These are phyloP conservation scores for Globisporangium nunn DNA, from an alignment of 352 stramenopile genomes.

Conservation along the genomic window DNA sequence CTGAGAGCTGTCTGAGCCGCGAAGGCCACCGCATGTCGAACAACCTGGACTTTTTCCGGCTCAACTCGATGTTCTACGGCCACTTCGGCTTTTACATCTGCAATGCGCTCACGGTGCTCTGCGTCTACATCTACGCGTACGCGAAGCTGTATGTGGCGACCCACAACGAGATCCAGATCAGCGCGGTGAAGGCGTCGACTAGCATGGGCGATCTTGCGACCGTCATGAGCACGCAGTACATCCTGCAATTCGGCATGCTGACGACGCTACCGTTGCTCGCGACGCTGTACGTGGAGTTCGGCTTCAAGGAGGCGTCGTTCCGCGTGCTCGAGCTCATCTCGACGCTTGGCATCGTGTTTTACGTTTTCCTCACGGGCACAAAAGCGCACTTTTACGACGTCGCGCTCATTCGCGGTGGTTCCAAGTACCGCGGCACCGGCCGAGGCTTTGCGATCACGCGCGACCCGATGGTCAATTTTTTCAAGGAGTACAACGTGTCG, in stretches of 20 bases:
- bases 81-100: conserved; percentile 89
- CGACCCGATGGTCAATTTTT: conserved; percentile 85
- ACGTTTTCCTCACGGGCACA: conserved; percentile 84
- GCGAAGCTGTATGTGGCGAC: conserved; percentile 81
- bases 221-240: conserved; percentile 82
- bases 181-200: conserved; percentile 63
- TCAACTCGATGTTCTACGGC: conserved; percentile 88
- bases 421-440: conserved; percentile 80
- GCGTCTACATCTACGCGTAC: conserved; percentile 79
- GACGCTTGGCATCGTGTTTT: conserved; percentile 76
- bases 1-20: conserved; percentile 73
- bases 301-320: conserved; percentile 80
- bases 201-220: conserved; percentile 65
- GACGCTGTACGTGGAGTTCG: conserved; percentile 76
- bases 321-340: conserved; percentile 77
- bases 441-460: conserved; percentile 81
- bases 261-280: conserved; percentile 83
- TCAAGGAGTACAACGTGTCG: conserved; percentile 83
- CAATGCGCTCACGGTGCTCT: conserved; percentile 73
- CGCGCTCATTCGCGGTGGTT: conserved; percentile 82
- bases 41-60: conserved; percentile 81
- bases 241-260: conserved; percentile 87
- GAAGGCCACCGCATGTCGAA: conserved; percentile 76
- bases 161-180: conserved; percentile 59
- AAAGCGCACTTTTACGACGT: conserved; percentile 85